Evolutionary conservation across 768 basidiomycete species (phyloP).

Genomic region (Hericium rajendrae): DNA sequence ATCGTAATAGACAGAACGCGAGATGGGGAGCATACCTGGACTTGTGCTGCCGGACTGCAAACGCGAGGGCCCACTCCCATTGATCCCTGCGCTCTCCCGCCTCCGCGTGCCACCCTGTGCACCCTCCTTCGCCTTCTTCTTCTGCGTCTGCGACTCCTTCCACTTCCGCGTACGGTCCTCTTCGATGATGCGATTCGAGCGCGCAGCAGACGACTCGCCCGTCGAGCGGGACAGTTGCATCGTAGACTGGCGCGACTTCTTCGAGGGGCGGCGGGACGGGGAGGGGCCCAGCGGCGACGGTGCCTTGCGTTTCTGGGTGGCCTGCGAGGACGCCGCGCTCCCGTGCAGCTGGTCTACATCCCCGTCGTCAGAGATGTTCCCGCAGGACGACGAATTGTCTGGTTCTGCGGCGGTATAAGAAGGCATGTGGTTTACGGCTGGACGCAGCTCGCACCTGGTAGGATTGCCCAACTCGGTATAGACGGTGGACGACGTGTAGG

Average conservation of each 20-base stretch:
- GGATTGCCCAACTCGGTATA: background rate
- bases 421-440: background rate
- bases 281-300: background rate
- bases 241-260: too few species aligned
- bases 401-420: background rate
- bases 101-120: too few species aligned
- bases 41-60: background rate
- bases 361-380: background rate
- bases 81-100: too few species aligned
- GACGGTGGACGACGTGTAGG: background rate
- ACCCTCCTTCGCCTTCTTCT: too few species aligned
- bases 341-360: background rate
- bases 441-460: background rate
- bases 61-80: background rate
- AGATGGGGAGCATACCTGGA: background rate
- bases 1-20: too few species aligned
- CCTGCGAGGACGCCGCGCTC: background rate
- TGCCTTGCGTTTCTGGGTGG: background rate
- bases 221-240: too few species aligned
- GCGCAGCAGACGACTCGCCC: too few species aligned
- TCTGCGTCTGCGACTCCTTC: too few species aligned
- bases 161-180: too few species aligned
- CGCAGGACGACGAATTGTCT: background rate
- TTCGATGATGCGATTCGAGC: too few species aligned
- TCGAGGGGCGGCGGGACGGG: background rate